Evolutionary conservation across 2,329 filamentous ascomycete genomes (phyloP).

Genomic region (Beauveria rudraprayagi): DNA sequence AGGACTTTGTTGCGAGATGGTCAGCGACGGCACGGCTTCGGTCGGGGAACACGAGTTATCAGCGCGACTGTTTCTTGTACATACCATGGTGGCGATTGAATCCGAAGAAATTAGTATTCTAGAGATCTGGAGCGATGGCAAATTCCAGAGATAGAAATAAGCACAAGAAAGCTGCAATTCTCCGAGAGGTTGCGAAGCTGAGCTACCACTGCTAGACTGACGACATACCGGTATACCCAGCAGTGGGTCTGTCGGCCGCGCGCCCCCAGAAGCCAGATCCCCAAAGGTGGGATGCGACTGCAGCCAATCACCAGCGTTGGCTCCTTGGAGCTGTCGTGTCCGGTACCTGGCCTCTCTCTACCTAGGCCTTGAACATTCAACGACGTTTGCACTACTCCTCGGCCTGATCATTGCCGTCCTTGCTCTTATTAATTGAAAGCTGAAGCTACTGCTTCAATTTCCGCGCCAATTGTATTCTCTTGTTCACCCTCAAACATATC

Average conservation of each 20-base stretch:
- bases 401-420: neutral
- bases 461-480: neutral
- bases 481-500: neutral
- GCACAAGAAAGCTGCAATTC: neutral
- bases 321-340: conserved; percentile 31
- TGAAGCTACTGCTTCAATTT: neutral
- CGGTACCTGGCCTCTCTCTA: conserved; percentile 12
- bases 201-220: conserved; percentile 7
- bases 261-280: conserved; percentile 12
- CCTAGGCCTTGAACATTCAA: conserved; percentile 9
- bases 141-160: neutral
- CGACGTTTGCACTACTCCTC: neutral
- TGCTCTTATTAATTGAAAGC: neutral
- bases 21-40: neutral
- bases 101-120: neutral
- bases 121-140: too few species aligned
- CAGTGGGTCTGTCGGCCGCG: neutral
- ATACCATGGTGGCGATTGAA: neutral
- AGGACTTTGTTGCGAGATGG: neutral
- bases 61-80: neutral
- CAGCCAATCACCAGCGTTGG: conserved; percentile 24
- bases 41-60: neutral
- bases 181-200: neutral
- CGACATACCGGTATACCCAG: conserved; percentile 8
- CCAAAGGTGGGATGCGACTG: neutral